Evolutionary conservation across 2,329 filamentous ascomycete species (phyloP), one percentile per base, ranked within the genome.

Genomic region (Talaromyces sp.): DNA sequence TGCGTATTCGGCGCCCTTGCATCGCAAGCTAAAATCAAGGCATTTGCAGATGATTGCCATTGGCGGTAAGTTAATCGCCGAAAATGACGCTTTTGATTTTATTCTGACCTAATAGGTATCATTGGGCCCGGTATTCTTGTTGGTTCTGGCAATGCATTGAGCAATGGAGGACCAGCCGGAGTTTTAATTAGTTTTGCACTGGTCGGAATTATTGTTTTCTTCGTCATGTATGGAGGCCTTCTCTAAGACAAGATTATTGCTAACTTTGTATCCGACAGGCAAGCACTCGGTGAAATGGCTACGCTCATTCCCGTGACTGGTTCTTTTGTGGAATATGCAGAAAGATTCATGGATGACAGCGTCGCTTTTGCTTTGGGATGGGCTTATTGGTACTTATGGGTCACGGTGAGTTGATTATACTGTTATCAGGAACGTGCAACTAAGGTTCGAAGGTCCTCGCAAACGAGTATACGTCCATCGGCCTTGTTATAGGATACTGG

Each of bases 251-350:
- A n/a, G 2, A 38, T 38, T 1, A 17, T 46, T 19, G 19, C 43
- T 46, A 11, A 46, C 6, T 46, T 21, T 46, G 19, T 46, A 38
- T 9, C 35, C 6, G 14, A 31, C 64, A 90, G 89, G 84, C 89
- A 91, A 77, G 88, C 85, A 4, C 76, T 92, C 7, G 89, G 89
- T 21, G 89, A 92, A 71, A 77, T 91, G 67, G 89, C 89, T 3
- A 91, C 89, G 7, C 75, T 91, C 1, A 90, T 88, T 65, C 89
- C 89, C 0, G 87, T 84, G 0, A 86, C 86, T 5, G 89, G 89
- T 2, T 86, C 86, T 0, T 91, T 91, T 67, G 86, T 86, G n/a
- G 85, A 83, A 10, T 81, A 90, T 38, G 86, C 86, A 0, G 86
- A 89, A 64, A 82, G 89, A 8, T 88, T 91, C 65, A 85, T 90